These are phyloP conservation scores for Aegilops bicornis DNA, from an alignment of 176 grass and related monocot species.

Conservation along the genomic window DNA sequence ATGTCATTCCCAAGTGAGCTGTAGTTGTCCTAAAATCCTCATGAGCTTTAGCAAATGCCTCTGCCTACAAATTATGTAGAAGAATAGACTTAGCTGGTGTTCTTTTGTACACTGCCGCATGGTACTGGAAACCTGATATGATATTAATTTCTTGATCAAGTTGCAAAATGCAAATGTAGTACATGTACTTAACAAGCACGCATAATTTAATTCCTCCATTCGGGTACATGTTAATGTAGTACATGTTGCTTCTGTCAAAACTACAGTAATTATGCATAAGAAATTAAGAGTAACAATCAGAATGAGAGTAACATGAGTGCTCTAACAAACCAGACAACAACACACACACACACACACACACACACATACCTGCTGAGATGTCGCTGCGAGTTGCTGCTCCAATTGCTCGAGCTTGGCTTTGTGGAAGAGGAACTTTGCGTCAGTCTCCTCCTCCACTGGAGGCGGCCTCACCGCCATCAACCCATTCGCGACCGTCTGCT, in stretches of 20 bases:
- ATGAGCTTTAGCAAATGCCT: conserved; percentile 61
- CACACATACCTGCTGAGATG: conserved; percentile 66
- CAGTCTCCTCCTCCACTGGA: conserved; percentile 57
- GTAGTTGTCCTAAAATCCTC: conserved; percentile 72
- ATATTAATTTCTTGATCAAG: not conserved
- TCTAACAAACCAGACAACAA: conserved; percentile 1
- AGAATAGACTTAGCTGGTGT: conserved; percentile 10
- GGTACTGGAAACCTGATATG: conserved; percentile 1
- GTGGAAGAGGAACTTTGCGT: conserved; percentile 61
- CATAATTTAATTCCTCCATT: not conserved
- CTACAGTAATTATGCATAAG: conserved; percentile 6
- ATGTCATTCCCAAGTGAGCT: conserved; percentile 77
- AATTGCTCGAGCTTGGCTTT: conserved; percentile 70
- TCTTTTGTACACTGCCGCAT: not conserved
- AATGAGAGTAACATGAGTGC: not conserved
- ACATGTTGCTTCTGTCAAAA: not conserved
- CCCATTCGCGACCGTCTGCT: conserved; percentile 71
- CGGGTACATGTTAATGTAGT: too few species aligned
- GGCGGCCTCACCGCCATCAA: conserved; percentile 42
- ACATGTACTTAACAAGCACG: not conserved
- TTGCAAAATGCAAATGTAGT: conserved; percentile 3
- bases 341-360: not conserved
- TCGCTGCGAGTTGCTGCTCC: conserved; percentile 68
- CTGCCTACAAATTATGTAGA: conserved; percentile 54
- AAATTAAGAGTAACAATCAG: not conserved